Conservation (phyloP, 306 rosid species). For the Datisca glomerata region DNA sequence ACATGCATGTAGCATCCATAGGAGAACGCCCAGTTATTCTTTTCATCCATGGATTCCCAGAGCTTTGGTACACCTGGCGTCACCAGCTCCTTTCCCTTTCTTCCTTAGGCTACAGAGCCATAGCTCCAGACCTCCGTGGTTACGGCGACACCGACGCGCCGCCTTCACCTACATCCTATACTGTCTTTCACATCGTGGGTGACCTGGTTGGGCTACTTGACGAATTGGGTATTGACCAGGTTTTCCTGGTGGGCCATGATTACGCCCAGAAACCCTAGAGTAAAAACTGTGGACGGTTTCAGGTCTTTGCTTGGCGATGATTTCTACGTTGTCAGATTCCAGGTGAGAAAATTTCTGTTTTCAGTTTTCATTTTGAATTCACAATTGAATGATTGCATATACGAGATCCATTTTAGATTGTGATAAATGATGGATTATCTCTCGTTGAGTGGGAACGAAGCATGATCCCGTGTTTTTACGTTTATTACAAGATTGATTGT, state of each 20-base stretch:
- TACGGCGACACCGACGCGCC: slow-evolving; percentile 7
- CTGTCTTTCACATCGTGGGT: slow-evolving; percentile 6
- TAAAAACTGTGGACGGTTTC: neutral
- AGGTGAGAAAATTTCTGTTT: no score
- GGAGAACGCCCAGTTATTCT: slow-evolving; percentile 5
- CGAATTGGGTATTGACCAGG: slow-evolving; percentile 2
- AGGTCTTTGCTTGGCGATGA: slow-evolving; percentile 6
- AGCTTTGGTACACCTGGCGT: slow-evolving; percentile 19
- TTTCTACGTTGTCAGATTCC: slow-evolving; percentile 8
- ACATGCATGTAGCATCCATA: slow-evolving; percentile 7
- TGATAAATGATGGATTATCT: no score
- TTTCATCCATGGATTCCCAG: slow-evolving; percentile 13
- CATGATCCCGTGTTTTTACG: no score
- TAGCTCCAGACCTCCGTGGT: slow-evolving; percentile 16
- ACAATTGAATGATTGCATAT: no score
- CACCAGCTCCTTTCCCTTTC: slow-evolving; percentile 11
- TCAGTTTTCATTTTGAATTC: no score
- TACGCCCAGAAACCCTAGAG: neutral
- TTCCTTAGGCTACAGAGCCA: slow-evolving; percentile 9
- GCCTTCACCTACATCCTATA: neutral
- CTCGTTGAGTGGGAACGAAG: no score
- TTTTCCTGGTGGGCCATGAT: slow-evolving; percentile 16
- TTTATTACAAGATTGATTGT: no score
- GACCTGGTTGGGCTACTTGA: slow-evolving; percentile 15
- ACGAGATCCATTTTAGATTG: no score